Evolutionary conservation across 257 asterid species (phyloP), one percentile per base, ranked within the genome.

Genomic region (Solanum chiquidenum): DNA sequence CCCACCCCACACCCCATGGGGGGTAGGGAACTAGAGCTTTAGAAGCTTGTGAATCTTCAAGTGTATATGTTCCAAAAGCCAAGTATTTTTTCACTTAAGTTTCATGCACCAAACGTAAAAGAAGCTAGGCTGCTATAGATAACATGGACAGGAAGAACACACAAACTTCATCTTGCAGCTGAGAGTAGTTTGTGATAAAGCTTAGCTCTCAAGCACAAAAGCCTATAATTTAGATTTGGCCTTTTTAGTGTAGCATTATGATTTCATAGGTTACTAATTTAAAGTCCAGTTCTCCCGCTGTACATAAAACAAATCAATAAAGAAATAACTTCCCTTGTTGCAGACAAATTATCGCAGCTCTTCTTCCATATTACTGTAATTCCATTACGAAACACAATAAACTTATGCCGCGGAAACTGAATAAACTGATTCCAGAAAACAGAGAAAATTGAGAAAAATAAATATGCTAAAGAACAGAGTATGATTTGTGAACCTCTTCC

Each of bases 401-500:
- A 9, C 64, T 31, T 49, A 72, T 12, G 37, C 46, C 2, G 2
- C 52, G 16, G 40, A 85, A 84, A 25, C 79, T 20, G 25, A 85
- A 74, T 73, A 73, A 37, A 64, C 58, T 38, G 12, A 34, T 37
- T 12, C 11, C 12, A 27, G 6, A 25, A 75, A 87, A 87, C 23
- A 86, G 60, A 86, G 72, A 46, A 20, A 72, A 62, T 38, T 76
- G 49, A 60, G 21, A 73, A 86, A 37, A 72, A 87, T 62, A 91
- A 20, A 27, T 55, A 86, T 86, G 83, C 34, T 38, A 31, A 55
- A 25, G n/a, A 84, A 83, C 34, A 83, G 75, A 86, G 72, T 27
- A 73, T 35, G 84, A 49, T 29, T 88, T 82, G 27, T 87, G 11
- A 86, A 97, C 99, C 99, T 97, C 99, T 88, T 97, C 99, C 87